Percentiles rank a stretch among this genome's conserved stretches.
Evolutionary conservation across 495 filamentous ascomycete genomes (phyloP).

Genomic region (Tuber magnatum): DNA sequence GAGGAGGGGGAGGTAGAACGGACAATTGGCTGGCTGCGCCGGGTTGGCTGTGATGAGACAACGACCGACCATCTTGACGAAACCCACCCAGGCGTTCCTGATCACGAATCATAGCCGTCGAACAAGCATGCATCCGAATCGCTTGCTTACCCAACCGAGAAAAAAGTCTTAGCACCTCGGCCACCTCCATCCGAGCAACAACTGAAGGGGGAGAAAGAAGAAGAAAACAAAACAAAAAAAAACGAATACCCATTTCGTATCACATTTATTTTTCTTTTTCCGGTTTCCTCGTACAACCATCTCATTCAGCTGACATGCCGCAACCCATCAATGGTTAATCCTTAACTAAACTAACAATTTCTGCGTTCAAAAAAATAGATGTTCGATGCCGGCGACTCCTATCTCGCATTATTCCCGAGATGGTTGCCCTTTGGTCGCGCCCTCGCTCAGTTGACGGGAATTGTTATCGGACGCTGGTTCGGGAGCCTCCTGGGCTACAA

Average conservation of each 20-base stretch:
- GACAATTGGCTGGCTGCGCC: background rate
- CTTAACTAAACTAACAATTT: background rate
- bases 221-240: too few relatives aligned
- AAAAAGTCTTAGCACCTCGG: background rate
- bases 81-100: background rate
- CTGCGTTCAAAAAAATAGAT: constrained; percentile 39
- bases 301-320: background rate
- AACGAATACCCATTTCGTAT: background rate
- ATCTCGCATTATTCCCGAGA: constrained; percentile 43
- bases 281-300: background rate
- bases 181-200: background rate
- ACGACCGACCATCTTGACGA: background rate
- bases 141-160: background rate
- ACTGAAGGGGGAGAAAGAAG: background rate
- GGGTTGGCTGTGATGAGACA: constrained; percentile 2
- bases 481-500: constrained; percentile 50
- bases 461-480: constrained; percentile 50
- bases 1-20: background rate
- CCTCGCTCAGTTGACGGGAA: constrained; percentile 42
- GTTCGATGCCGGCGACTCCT: constrained; percentile 49
- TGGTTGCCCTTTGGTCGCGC: constrained; percentile 47
- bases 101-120: constrained; percentile 3
- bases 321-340: background rate
- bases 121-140: background rate
- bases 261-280: constrained; percentile 2